Conservation (phyloP, 805 yeast species). For the Danielia oregonensis region DNA sequence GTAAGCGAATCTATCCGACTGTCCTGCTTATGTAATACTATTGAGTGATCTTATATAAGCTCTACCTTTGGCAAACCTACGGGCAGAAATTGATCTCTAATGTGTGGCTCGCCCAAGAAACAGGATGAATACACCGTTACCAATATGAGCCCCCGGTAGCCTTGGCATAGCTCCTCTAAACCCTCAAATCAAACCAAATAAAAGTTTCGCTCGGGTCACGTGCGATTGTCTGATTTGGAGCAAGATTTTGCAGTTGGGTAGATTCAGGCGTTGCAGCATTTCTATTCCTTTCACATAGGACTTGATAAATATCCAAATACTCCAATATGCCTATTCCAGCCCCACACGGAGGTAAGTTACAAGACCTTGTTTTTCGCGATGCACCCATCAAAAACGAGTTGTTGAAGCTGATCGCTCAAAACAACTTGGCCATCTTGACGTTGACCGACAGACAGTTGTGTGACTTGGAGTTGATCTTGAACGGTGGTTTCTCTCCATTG, state of each 20-base stretch:
- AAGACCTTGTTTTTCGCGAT: conserved; percentile 85
- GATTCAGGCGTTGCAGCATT: neutral
- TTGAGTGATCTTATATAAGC: too few species aligned
- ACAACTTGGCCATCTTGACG: conserved; percentile 39
- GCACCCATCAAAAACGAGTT: conserved; percentile 53
- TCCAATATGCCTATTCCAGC: conserved; percentile 51
- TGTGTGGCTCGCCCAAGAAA: too few species aligned
- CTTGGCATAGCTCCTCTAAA: too few species aligned
- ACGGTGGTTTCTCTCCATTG: conserved; percentile 92
- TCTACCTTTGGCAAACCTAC: too few species aligned
- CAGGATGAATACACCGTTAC: too few species aligned
- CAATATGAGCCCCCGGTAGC: too few species aligned
- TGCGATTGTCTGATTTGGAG: conserved; percentile 18
- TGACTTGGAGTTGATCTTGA: conserved; percentile 85
- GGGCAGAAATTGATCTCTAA: too few species aligned
- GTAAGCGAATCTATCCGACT: too few species aligned
- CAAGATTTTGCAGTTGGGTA: neutral
- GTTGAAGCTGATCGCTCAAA: conserved; percentile 50
- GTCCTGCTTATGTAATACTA: too few species aligned
- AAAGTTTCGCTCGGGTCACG: conserved; percentile 11
- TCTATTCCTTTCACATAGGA: neutral
- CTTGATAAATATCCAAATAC: neutral
- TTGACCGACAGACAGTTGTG: conserved; percentile 88
- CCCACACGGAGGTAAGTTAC: conserved; percentile 91
- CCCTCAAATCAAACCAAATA: too few species aligned